These are phyloP conservation scores for Paragyromitra xinjiangensis DNA, from an alignment of 495 filamentous ascomycete species.

Conservation along the genomic window DNA sequence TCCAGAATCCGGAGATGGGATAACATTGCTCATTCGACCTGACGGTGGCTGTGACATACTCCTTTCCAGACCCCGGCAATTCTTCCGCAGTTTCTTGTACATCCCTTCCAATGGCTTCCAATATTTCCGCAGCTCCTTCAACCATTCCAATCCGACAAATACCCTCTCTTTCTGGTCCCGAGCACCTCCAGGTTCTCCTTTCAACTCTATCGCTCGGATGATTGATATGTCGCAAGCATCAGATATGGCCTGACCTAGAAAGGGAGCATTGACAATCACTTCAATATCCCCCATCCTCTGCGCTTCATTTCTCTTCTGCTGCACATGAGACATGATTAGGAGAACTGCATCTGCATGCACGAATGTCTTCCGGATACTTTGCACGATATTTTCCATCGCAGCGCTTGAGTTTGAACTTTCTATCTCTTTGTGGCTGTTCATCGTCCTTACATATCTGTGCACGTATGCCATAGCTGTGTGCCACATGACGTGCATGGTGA, in stretches of 20 bases:
- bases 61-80: slow-evolving; percentile 33
- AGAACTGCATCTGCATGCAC: slow-evolving; percentile 58
- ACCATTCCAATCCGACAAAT: slow-evolving; percentile 49
- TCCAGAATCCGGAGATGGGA: slow-evolving; percentile 53
- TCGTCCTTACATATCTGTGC: slow-evolving; percentile 56
- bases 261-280: slow-evolving; percentile 57
- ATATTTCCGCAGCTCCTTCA: slow-evolving; percentile 56
- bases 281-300: slow-evolving; percentile 17
- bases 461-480: slow-evolving; percentile 58
- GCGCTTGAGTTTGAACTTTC: slow-evolving; percentile 5
- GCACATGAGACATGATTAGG: slow-evolving; percentile 56
- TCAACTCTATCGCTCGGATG: slow-evolving; percentile 53
- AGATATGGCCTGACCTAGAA: slow-evolving; percentile 56
- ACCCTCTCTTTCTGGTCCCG: slow-evolving; percentile 51
- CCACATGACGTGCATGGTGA: slow-evolving; percentile 59
- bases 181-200: slow-evolving; percentile 45
- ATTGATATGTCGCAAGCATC: slow-evolving; percentile 57
- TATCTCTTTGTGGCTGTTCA: slow-evolving; percentile 33
- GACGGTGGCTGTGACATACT: slow-evolving; percentile 32
- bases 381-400: slow-evolving; percentile 35
- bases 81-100: slow-evolving; percentile 54
- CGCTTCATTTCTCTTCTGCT: slow-evolving; percentile 46
- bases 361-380: slow-evolving; percentile 57
- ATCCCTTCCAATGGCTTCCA: slow-evolving; percentile 57
- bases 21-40: slow-evolving; percentile 43